Conservation (phyloP, 2,329 filamentous ascomycete species). For the Decorospora gaudefroyi region DNA sequence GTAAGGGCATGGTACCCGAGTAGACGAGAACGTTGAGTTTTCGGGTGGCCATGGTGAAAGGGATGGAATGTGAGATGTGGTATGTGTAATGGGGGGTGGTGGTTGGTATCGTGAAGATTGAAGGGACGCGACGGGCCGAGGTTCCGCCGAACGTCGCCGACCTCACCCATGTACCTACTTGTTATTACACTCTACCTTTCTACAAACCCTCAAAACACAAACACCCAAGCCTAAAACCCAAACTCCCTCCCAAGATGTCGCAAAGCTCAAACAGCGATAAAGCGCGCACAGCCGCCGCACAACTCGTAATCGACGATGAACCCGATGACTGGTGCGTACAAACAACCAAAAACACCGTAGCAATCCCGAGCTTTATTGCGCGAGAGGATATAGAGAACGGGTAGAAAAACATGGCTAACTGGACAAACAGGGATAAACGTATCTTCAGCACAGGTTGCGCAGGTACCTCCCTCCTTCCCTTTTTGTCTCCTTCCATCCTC, state of each 20-base stretch:
- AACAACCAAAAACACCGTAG: no score
- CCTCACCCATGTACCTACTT: conserved; percentile 13
- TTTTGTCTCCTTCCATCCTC: no score
- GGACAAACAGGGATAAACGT: conserved; percentile 78
- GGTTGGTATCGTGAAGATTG: no score
- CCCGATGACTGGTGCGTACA: conserved; percentile 90
- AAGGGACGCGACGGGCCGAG: no score
- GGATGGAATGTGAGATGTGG: not conserved
- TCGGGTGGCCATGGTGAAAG: conserved; percentile 62
- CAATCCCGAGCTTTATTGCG: conserved; percentile 15
- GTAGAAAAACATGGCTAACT: conserved; percentile 24
- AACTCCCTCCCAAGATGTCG: no score
- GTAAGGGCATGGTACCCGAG: conserved; percentile 65
- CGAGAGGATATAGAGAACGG: not conserved
- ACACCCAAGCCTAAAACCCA: no score
- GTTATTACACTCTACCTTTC: no score
- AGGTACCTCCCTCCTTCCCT: conserved; percentile 60
- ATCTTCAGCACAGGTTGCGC: conserved; percentile 96
- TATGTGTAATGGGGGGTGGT: no score
- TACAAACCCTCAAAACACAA: conserved; percentile 14
- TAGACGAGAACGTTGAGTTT: conserved; percentile 93
- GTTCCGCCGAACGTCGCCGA: conserved; percentile 7
- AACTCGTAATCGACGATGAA: conserved; percentile 73
- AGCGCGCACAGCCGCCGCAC: conserved; percentile 36
- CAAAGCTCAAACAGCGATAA: conserved; percentile 64